phyloP scores from a whole-genome alignment of 108 stramenopile genomes.

The Skeletonema costatum region DNA sequence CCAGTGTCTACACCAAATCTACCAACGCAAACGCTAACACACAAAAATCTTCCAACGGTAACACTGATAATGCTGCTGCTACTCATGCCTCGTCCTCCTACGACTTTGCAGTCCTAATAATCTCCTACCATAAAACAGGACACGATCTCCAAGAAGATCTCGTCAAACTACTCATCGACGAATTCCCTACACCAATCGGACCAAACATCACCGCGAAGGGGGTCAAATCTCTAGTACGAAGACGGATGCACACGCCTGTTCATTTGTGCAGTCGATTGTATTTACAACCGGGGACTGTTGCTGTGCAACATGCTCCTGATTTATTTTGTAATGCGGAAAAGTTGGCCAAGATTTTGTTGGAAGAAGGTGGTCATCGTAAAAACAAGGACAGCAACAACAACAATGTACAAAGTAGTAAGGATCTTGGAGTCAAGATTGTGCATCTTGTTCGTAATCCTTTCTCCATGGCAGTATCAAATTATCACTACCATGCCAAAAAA shows the following conservation, averaged over 20 bases:
- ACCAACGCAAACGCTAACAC: background rate
- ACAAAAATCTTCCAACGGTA: background rate
- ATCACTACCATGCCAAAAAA: conserved; percentile 17
- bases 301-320: conserved; percentile 11
- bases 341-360: conserved; percentile 14
- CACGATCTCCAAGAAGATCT: background rate
- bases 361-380: background rate
- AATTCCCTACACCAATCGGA: conserved; percentile 2
- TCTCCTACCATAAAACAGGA: conserved; percentile 6
- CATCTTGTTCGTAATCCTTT: conserved; percentile 30
- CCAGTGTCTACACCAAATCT: background rate
- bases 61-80: background rate
- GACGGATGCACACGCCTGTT: background rate
- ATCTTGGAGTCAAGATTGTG: conserved; percentile 20
- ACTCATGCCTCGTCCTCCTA: background rate
- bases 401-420: background rate
- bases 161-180: background rate
- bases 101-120: background rate
- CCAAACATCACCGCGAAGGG: background rate
- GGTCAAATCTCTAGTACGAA: background rate
- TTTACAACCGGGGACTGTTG: background rate
- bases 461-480: conserved; percentile 25
- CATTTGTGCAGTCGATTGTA: background rate
- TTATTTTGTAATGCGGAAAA: conserved; percentile 19
- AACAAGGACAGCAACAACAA: background rate